Percentiles rank a stretch among this genome's conserved stretches.
phyloP scores from a whole-genome alignment of 495 filamentous ascomycete species.

The Penicillium angulare region DNA sequence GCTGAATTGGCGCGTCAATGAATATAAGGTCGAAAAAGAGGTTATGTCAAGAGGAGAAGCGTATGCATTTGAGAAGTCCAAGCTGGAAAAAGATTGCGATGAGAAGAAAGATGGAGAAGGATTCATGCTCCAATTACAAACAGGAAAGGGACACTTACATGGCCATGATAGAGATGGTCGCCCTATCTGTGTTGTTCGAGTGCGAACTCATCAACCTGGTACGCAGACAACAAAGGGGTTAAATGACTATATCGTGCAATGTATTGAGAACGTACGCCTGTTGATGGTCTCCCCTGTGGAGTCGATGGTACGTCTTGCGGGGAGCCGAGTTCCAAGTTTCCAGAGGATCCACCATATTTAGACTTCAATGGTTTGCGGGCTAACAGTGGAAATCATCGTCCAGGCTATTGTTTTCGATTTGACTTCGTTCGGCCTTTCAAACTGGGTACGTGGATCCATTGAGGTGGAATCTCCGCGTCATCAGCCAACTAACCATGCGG shows the following conservation, averaged over 20 bases:
- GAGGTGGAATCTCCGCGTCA: too few species aligned
- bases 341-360: not conserved
- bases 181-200: slow-evolving; percentile 79
- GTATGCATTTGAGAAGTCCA: slow-evolving; percentile 56
- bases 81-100: slow-evolving; percentile 44
- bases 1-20: slow-evolving; percentile 78
- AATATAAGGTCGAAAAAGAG: slow-evolving; percentile 77
- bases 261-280: slow-evolving; percentile 82
- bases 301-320: slow-evolving; percentile 64
- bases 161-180: slow-evolving; percentile 76
- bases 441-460: slow-evolving; percentile 63
- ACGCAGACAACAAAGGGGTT: slow-evolving; percentile 77
- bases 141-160: slow-evolving; percentile 91
- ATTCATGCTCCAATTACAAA: slow-evolving; percentile 74
- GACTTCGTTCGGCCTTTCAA: slow-evolving; percentile 82
- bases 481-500: not conserved
- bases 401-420: slow-evolving; percentile 90
- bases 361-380: not conserved
- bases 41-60: slow-evolving; percentile 75
- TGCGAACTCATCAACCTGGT: slow-evolving; percentile 69
- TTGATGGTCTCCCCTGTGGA: slow-evolving; percentile 74
- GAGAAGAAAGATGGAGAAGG: slow-evolving; percentile 66
- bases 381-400: not conserved
- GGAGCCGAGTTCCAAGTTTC: not conserved
- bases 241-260: slow-evolving; percentile 82